Evolutionary conservation across 129 eudicot species (phyloP), one percentile per base, ranked within the genome.

Genomic region (Heracleum sosnowskyi): DNA sequence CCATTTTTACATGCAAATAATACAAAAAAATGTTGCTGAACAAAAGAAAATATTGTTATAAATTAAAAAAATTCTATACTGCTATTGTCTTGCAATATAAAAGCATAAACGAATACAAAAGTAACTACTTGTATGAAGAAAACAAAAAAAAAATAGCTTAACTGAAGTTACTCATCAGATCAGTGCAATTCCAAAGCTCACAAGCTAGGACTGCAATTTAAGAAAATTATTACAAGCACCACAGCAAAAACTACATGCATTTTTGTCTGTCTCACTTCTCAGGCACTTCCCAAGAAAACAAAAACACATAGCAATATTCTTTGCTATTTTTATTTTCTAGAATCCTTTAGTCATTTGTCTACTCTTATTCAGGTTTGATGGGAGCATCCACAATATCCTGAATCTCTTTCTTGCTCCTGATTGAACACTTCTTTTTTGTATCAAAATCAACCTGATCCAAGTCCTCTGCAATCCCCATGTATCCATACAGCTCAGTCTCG

Each of bases 341-440:
- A 0, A 55, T 35, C 36, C 16, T 55, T 3, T 13, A 2, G 62
- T 76, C 69, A 55, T 55, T 41, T 60, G 37, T 77, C 42, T 37
- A 31, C 73, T 76, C 68, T 83, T 72, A 79, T 78, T 82, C 82
- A 15, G 78, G 82, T 76, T 84, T 86, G 57, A 89, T 84, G 74
- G 93, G 93, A 57, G 88, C 91, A 74, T 90, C 86, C 31, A 82
- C 91, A 51, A 86, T 35, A 47, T 85, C 92, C 45, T 86, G 86
- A 76, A 91, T 91, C 78, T 88, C 96, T 82, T 82, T 91, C 86
- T 88, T 88, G 85, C 96, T 88, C 89, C 87, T 88, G 26, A 86
- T 82, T 4, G 78, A 75, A 81, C 88, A 86, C 80, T 84, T 85
- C 53, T 80, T 84, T 86, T 80, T 91, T 15, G 88, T 85, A 69